Base-by-base conservation (phyloP, 768 basidiomycete species). In the Goffeauzyma gilvescens region DNA sequence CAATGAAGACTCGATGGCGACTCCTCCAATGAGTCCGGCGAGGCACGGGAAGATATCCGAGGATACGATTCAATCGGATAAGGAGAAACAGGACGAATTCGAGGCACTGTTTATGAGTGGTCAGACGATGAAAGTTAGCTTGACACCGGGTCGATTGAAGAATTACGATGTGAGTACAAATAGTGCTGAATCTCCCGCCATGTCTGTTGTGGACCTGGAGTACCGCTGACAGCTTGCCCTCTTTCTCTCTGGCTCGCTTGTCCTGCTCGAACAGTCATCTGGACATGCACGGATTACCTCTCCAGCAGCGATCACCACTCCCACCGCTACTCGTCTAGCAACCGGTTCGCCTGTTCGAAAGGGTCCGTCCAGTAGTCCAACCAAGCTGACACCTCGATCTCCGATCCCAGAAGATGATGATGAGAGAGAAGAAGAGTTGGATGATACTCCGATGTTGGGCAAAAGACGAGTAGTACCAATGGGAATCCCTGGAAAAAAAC, bases 91-190 rank as follows among this genome's bases (percentile, higher is more conserved):
- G 43, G 77, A 80, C 49, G 82, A 90, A 60, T 95, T 96, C 62
- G 89, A 96, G 64, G 77, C 85, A 62, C 69, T 95, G 63, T 79
- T 96, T 76, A 75, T 75, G 39, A 85, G 82, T 45, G 75, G 79
- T 46, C 71, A 79, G 45, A 95, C 89, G 15, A 81, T 93, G 80
- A 93, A 85, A 60, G 78, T 96, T 54, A 90, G 86, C 31, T 71
- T 93, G 50, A 96, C 89, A 25, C 89, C 89, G 44, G 86, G 93
- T 68, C 73, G 89, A 41, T 69, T 96, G 44, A 81, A 77, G 59
- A 83, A 76, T 38, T 89, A 90, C 75, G 86, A 93, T 72, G 87
- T 89, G 66, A 58, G 74, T 69, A 2, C 21, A 13, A 6, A 30
- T 31, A 3, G 24, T 12, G 5, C 2, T 32, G n/a, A 20, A 9